A percentile compares a stretch with the other conserved stretches of the same genome.
These are phyloP conservation scores for Aspergillus sclerotioniger DNA, from an alignment of 495 filamentous ascomycete species.

Conservation along the genomic window DNA sequence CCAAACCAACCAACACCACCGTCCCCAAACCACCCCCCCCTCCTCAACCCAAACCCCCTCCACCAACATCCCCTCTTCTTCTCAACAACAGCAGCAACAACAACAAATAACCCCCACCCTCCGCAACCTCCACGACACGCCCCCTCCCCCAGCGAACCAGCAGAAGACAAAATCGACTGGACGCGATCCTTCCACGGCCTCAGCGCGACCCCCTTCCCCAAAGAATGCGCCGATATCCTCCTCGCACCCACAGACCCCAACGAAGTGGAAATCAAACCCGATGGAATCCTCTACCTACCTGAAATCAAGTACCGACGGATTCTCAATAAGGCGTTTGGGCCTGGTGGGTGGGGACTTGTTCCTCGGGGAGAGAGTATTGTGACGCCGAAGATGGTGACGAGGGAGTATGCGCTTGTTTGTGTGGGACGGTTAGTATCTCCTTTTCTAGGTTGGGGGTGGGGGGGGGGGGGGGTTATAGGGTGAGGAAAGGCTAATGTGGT, in stretches of 20 bases:
- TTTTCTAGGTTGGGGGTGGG: background rate
- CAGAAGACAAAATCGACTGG: slow-evolving; percentile 75
- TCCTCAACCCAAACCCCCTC: too few relatives aligned
- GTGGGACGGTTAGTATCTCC: slow-evolving; percentile 71
- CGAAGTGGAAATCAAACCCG: slow-evolving; percentile 94
- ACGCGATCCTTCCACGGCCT: slow-evolving; percentile 89
- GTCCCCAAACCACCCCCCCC: slow-evolving; percentile 11
- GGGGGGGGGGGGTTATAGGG: background rate
- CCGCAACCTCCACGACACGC: slow-evolving; percentile 52
- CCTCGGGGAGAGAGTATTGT: slow-evolving; percentile 90
- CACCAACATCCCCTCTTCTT: slow-evolving; percentile 19
- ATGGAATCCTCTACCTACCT: slow-evolving; percentile 93
- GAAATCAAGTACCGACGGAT: slow-evolving; percentile 98
- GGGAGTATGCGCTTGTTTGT: slow-evolving; percentile 91
- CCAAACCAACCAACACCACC: slow-evolving; percentile 9
- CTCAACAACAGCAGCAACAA: slow-evolving; percentile 19
- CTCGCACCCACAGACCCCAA: slow-evolving; percentile 62
- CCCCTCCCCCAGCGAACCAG: slow-evolving; percentile 38
- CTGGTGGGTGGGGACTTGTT: slow-evolving; percentile 92
- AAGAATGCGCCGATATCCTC: slow-evolving; percentile 71
- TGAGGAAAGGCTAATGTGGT: background rate
- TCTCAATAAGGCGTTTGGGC: slow-evolving; percentile 87
- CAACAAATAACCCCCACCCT: slow-evolving; percentile 43
- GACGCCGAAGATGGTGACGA: slow-evolving; percentile 80
- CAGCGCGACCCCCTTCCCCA: slow-evolving; percentile 68